Evolutionary conservation across 2,329 filamentous ascomycete genomes (phyloP).

Genomic region (Lecanoromycetidae sp.): DNA sequence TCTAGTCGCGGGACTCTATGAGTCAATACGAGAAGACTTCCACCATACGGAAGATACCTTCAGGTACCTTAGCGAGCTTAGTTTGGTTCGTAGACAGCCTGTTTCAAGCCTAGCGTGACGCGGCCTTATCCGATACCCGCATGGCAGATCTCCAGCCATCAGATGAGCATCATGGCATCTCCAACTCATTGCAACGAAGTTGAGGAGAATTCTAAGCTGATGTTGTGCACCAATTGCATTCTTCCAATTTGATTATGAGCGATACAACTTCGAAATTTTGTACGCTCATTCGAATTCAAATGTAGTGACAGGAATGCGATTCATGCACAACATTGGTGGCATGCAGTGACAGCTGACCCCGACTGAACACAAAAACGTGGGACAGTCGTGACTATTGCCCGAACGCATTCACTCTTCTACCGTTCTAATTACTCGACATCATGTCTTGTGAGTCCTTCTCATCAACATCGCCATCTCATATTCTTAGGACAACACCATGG

Average conservation of each 20-base stretch:
- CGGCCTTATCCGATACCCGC: conserved; percentile 1
- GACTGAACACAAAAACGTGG: neutral
- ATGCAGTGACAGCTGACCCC: neutral
- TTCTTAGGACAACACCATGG: neutral
- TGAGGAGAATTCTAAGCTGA: neutral
- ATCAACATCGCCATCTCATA: neutral
- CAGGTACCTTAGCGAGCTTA: too few species aligned
- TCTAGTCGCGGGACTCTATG: too few species aligned
- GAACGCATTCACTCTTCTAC: neutral
- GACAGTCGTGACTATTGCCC: neutral
- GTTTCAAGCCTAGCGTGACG: neutral
- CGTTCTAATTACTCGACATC: neutral
- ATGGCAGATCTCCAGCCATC: neutral
- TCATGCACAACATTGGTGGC: neutral
- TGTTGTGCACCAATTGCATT: neutral
- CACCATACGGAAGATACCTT: too few species aligned
- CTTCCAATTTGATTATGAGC: neutral
- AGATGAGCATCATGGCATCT: conserved; percentile 4
- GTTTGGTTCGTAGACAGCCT: too few species aligned
- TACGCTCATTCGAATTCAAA: neutral
- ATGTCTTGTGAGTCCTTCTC: neutral
- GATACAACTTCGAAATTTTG: neutral
- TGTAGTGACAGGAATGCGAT: neutral
- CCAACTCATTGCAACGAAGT: neutral
- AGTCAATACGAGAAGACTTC: too few species aligned